A percentile compares a stretch with the other conserved stretches of the same genome.
phyloP scores from a whole-genome alignment of 805 yeast genomes.

The Lipomyces starkeyi region DNA sequence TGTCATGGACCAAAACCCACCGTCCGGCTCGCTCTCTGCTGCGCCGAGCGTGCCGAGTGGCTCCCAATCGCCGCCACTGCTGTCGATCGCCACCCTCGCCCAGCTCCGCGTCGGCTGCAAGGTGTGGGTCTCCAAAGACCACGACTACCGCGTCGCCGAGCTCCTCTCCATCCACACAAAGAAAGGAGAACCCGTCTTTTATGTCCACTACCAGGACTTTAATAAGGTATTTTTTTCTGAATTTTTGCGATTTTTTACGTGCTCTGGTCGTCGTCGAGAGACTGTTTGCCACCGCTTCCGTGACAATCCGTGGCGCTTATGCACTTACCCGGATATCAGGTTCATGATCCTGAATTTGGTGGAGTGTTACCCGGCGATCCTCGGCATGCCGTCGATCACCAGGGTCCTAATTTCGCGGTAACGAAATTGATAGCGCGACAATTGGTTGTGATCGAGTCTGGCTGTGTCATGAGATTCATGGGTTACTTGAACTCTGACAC shows the following conservation, averaged over 20 bases:
- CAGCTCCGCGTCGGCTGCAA: conserved; percentile 68
- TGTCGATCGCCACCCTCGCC: conserved; percentile 35
- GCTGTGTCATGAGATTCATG: background rate
- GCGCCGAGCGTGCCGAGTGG: conserved; percentile 10
- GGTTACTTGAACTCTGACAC: background rate
- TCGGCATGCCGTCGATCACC: too few relatives aligned
- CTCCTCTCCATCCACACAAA: conserved; percentile 75
- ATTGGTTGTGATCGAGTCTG: too few relatives aligned
- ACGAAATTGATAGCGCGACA: too few relatives aligned
- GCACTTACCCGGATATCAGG: background rate
- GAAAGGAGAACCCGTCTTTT: conserved; percentile 79
- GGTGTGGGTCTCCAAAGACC: conserved; percentile 81
- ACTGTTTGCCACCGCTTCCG: background rate
- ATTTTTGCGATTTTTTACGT: conserved; percentile 9
- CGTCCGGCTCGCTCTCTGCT: conserved; percentile 2
- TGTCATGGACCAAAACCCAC: background rate
- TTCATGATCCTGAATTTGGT: too few relatives aligned
- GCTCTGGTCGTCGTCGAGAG: background rate
- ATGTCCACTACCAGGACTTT: conserved; percentile 93
- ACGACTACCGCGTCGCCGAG: conserved; percentile 81
- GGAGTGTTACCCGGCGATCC: background rate
- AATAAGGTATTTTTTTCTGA: conserved; percentile 58
- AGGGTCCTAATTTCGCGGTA: too few relatives aligned
- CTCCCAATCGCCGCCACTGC: conserved; percentile 34
- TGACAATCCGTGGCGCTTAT: background rate